phyloP scores from a whole-genome alignment of 768 basidiomycete species.

The Leccinum subgranulosum region DNA sequence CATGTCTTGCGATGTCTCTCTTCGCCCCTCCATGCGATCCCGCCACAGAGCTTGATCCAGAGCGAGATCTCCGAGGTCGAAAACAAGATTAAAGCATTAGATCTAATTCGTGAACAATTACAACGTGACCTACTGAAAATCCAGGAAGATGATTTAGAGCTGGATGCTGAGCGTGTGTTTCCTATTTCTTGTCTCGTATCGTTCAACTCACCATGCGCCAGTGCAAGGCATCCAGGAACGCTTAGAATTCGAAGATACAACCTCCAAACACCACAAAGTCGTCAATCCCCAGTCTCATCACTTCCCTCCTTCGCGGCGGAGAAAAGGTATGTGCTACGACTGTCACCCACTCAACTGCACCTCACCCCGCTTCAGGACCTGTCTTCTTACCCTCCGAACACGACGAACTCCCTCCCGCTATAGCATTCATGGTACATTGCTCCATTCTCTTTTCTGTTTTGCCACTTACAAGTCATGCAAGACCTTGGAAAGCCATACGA shows the following conservation, averaged over 20 bases:
- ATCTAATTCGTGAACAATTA: slow-evolving; percentile 73
- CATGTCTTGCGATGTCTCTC: slow-evolving; percentile 3
- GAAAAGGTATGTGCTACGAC: slow-evolving; percentile 23
- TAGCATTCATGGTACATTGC: slow-evolving; percentile 88
- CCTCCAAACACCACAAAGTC: slow-evolving; percentile 26
- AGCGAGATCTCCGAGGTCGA: slow-evolving; percentile 88
- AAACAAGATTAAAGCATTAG: slow-evolving; percentile 83
- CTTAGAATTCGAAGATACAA: slow-evolving; percentile 63
- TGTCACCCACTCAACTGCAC: background rate
- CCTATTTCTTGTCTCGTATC: background rate
- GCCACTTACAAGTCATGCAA: slow-evolving; percentile 32
- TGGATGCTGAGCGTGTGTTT: slow-evolving; percentile 90
- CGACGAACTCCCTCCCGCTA: slow-evolving; percentile 87
- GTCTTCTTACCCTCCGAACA: slow-evolving; percentile 97
- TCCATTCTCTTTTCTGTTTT: background rate
- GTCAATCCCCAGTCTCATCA: slow-evolving; percentile 9
- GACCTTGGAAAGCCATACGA: slow-evolving; percentile 80
- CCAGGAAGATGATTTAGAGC: slow-evolving; percentile 92
- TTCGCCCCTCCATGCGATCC: slow-evolving; percentile 4
- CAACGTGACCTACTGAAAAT: slow-evolving; percentile 81
- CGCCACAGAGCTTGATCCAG: slow-evolving; percentile 70
- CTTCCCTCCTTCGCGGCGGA: slow-evolving; percentile 30
- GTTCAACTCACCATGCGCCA: slow-evolving; percentile 29
- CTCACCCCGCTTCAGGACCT: slow-evolving; percentile 54
- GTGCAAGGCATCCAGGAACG: slow-evolving; percentile 90